Evolutionary conservation across 2,329 filamentous ascomycete genomes (phyloP).

Genomic region (Trichoderma asperellum): DNA sequence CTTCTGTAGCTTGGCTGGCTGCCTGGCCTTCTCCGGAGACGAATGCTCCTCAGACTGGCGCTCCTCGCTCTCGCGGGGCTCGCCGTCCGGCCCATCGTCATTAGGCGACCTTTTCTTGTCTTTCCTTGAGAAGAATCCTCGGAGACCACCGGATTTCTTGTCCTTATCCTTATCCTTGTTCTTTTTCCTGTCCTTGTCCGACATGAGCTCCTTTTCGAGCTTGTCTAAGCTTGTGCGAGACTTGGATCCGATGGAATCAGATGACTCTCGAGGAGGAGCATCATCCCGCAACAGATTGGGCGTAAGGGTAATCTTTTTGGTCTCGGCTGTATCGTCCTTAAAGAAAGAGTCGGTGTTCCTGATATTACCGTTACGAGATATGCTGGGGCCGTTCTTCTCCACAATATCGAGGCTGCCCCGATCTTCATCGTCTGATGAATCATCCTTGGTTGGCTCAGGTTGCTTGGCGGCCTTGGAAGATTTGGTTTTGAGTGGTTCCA

Average conservation of each 20-base stretch:
- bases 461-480: slow-evolving; percentile 50
- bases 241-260: slow-evolving; percentile 48
- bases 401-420: slow-evolving; percentile 69
- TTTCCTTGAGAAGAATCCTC: slow-evolving; percentile 65
- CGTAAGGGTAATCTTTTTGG: slow-evolving; percentile 95
- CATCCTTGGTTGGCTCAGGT: slow-evolving; percentile 40
- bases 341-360: slow-evolving; percentile 96
- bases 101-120: slow-evolving; percentile 61
- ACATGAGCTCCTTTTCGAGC: slow-evolving; percentile 55
- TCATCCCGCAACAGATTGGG: slow-evolving; percentile 91
- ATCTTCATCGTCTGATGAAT: slow-evolving; percentile 44
- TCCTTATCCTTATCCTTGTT: slow-evolving; percentile 75
- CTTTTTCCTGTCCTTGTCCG: slow-evolving; percentile 76
- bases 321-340: slow-evolving; percentile 92
- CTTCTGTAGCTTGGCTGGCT: slow-evolving; percentile 73
- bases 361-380: slow-evolving; percentile 82
- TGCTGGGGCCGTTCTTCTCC: slow-evolving; percentile 58
- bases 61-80: slow-evolving; percentile 51
- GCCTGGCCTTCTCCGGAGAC: slow-evolving; percentile 55
- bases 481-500: slow-evolving; percentile 59
- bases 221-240: slow-evolving; percentile 75
- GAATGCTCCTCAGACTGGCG: slow-evolving; percentile 48
- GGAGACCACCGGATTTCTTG: slow-evolving; percentile 60
- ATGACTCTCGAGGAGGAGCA: slow-evolving; percentile 58
- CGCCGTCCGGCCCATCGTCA: slow-evolving; percentile 66